These are phyloP conservation scores for Pholiota microspora DNA, from an alignment of 768 basidiomycete species.

Conservation along the genomic window DNA sequence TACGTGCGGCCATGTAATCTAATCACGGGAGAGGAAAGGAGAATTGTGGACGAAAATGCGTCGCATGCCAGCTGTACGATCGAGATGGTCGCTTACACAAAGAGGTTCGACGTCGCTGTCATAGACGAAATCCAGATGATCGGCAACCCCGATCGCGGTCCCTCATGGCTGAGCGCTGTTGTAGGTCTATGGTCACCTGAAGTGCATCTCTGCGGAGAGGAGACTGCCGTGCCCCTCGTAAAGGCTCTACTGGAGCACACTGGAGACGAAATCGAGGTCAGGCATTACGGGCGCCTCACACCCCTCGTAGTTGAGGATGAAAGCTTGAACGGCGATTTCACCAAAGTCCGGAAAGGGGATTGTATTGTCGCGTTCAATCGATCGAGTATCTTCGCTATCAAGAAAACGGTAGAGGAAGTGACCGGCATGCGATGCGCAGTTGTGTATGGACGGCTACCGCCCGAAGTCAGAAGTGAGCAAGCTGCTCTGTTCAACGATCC, in stretches of 20 bases:
- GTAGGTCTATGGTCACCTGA: slow-evolving; percentile 75
- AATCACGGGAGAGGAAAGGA: slow-evolving; percentile 88
- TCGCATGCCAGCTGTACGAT: slow-evolving; percentile 81
- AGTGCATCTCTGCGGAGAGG: slow-evolving; percentile 94
- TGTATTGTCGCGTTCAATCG: slow-evolving; percentile 89
- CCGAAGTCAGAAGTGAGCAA: slow-evolving; percentile 89
- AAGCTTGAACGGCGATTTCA: slow-evolving; percentile 61
- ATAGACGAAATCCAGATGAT: slow-evolving; percentile 99
- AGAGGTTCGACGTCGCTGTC: slow-evolving; percentile 74
- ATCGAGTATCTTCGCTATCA: slow-evolving; percentile 70
- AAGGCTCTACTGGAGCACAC: slow-evolving; percentile 64
- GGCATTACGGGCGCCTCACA: slow-evolving; percentile 85
- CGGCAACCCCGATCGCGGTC: slow-evolving; percentile 72
- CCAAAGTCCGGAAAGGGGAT: slow-evolving; percentile 73
- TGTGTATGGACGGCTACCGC: slow-evolving; percentile 89
- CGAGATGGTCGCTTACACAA: slow-evolving; percentile 71
- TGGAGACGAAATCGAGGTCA: slow-evolving; percentile 79
- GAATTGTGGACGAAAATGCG: slow-evolving; percentile 57
- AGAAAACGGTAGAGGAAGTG: slow-evolving; percentile 62
- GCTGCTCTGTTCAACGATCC: slow-evolving; percentile 90
- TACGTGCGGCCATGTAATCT: slow-evolving; percentile 77
- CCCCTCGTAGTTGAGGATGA: slow-evolving; percentile 71
- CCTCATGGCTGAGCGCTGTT: slow-evolving; percentile 80
- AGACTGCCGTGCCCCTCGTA: slow-evolving; percentile 84
- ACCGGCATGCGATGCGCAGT: slow-evolving; percentile 86